Evolutionary conservation across 805 yeast species (phyloP).

Genomic region (Ogataea pilisensis): DNA sequence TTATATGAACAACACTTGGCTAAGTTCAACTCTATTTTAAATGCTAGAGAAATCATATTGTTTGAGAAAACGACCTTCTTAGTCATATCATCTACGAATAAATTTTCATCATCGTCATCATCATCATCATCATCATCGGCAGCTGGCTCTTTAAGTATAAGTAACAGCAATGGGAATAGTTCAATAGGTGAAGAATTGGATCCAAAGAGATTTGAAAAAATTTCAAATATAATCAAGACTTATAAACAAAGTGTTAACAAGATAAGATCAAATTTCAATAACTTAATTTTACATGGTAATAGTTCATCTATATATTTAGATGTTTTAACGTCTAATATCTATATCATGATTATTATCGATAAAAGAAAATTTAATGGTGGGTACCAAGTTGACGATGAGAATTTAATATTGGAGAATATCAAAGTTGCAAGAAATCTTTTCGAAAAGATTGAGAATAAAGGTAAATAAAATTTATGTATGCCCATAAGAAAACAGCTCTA

Average conservation of each 20-base stretch:
- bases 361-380: slow-evolving; percentile 18
- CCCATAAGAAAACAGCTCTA: neutral
- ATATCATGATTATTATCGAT: slow-evolving; percentile 36
- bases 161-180: neutral
- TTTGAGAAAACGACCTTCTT: slow-evolving; percentile 93
- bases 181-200: slow-evolving; percentile 43
- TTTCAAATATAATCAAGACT: slow-evolving; percentile 88
- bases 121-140: too few species aligned
- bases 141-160: too few species aligned
- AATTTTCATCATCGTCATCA: slow-evolving; percentile 4
- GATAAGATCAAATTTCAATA: slow-evolving; percentile 77
- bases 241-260: slow-evolving; percentile 90
- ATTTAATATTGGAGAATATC: slow-evolving; percentile 31
- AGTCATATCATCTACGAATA: slow-evolving; percentile 61
- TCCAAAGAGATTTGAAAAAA: slow-evolving; percentile 91
- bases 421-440: slow-evolving; percentile 32
- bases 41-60: slow-evolving; percentile 84
- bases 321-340: slow-evolving; percentile 33
- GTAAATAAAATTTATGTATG: slow-evolving; percentile 3
- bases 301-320: slow-evolving; percentile 34
- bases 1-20: slow-evolving; percentile 71
- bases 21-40: slow-evolving; percentile 66
- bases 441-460: slow-evolving; percentile 28
- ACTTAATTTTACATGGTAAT: slow-evolving; percentile 61
- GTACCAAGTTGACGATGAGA: slow-evolving; percentile 30